phyloP scores from a whole-genome alignment of 2,329 filamentous ascomycete genomes.

The Exophiala sp. region DNA sequence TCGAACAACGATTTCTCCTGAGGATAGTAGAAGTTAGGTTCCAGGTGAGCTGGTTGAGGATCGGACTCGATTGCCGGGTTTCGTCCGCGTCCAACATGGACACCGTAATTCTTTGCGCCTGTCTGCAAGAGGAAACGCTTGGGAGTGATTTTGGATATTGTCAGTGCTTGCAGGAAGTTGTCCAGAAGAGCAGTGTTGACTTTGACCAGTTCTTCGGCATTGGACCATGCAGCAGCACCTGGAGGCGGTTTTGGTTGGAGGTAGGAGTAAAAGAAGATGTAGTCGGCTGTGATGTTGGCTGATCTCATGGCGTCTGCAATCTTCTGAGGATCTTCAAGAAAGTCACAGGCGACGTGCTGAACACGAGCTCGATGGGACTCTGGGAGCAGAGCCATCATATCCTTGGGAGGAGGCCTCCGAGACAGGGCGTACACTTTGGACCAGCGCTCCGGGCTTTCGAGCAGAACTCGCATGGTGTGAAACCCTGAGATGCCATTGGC shows the following conservation, averaged over 20 bases:
- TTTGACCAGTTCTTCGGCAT: conserved; percentile 49
- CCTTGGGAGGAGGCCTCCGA: conserved; percentile 41
- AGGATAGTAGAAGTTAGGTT: conserved; percentile 55
- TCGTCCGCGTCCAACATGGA: conserved; percentile 46
- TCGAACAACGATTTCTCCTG: conserved; percentile 50
- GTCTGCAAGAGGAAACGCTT: conserved; percentile 50
- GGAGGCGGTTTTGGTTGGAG: conserved; percentile 49
- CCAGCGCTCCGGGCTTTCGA: conserved; percentile 46
- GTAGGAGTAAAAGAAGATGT: conserved; percentile 56
- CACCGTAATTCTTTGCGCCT: conserved; percentile 53
- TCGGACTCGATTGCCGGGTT: conserved; percentile 48
- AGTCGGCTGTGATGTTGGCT: conserved; percentile 32
- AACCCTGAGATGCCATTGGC: conserved; percentile 55
- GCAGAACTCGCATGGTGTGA: conserved; percentile 50
- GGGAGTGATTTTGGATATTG: conserved; percentile 41
- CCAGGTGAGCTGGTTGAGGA: conserved; percentile 40
- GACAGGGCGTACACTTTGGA: conserved; percentile 51
- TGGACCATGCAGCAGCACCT: conserved; percentile 46
- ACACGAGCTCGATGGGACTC: conserved; percentile 38
- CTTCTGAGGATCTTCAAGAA: conserved; percentile 31
- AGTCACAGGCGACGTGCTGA: conserved; percentile 42
- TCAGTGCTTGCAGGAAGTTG: conserved; percentile 49
- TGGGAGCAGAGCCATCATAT: conserved; percentile 33
- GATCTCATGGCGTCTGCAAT: conserved; percentile 29
- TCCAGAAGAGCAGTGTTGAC: conserved; percentile 46